These are phyloP conservation scores for Pisolithus microcarpus DNA, from an alignment of 768 basidiomycete genomes.

Conservation along the genomic window DNA sequence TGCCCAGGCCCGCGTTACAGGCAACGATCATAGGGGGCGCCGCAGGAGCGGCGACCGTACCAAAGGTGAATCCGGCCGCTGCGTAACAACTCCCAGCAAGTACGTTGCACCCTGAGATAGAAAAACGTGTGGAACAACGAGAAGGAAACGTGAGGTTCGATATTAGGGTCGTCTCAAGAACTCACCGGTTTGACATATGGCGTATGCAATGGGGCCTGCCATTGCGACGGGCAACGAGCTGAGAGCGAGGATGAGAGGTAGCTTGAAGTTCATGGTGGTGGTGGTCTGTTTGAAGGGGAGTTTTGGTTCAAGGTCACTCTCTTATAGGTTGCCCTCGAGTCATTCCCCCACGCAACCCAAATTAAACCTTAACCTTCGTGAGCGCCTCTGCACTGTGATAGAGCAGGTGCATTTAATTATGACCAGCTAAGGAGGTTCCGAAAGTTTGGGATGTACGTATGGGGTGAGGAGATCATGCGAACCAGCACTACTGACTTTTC, in stretches of 20 bases:
- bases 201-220: conserved; percentile 19
- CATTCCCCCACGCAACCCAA: not conserved
- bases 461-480: too few species aligned
- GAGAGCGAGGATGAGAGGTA: conserved; percentile 12
- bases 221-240: conserved; percentile 6
- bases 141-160: not conserved
- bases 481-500: too few species aligned
- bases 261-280: conserved; percentile 19
- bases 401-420: too few species aligned
- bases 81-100: conserved; percentile 17
- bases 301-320: not conserved
- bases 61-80: conserved; percentile 20
- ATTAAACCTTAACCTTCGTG: too few species aligned
- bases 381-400: too few species aligned
- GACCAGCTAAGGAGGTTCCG: too few species aligned
- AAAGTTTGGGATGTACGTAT: too few species aligned
- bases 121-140: not conserved
- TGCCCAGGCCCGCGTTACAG: conserved; percentile 18
- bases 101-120: conserved; percentile 17
- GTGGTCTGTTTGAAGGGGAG: not conserved
- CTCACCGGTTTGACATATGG: conserved; percentile 19
- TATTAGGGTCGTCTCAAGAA: not conserved
- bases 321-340: not conserved
- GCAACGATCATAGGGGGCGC: conserved; percentile 17
- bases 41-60: conserved; percentile 10